Base-by-base conservation (phyloP, 805 yeast species). In the Yarrowia sp. region DNA sequence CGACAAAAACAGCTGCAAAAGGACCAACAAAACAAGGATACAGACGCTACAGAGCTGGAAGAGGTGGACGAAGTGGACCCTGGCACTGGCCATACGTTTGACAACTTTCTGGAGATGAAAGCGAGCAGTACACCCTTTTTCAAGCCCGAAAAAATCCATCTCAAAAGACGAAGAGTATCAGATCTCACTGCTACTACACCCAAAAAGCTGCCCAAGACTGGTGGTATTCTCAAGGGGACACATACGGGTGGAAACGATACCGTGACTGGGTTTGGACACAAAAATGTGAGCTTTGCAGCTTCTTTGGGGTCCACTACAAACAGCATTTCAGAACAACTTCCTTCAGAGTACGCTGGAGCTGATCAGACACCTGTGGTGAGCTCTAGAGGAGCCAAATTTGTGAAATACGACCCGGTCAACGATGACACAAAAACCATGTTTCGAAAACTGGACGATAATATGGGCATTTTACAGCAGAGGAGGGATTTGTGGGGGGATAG, bases 241-340 rank as follows among this genome's bases (percentile, higher is more conserved):
- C 33, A 31, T 22, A 22, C 28, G 38, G n/a, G 14, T 2, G 28
- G n/a, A 3, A 38, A 36, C 18, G 44, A n/a, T 14, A 38, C 43
- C 18, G 18, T 15, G 13, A 2, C 35, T 5, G 18, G 22, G 8
- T 51, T 36, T 18, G 45, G 43, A 8, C 33, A 8, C 47, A 55
- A 55, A 38, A 55, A 55, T 11, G 61, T 55, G 18, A 28, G 38
- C 6, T 55, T 55, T 55, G 61, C 61, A 14, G 47, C 61, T n/a
- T 55, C 61, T 11, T n/a, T 55, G 17, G 61, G 61, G 8, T 55
- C 61, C 14, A 55, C 61, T 8, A 55, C 61, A 3, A 22, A 28
- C 45, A 41, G 47, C 15, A 55, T 55, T 8, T 55, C 61, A 3
- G 61, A 55, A 6, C 58, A 51, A n/a, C 35, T 36, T 11, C 58